These are phyloP conservation scores for Oryza coarctata DNA, from an alignment of 176 grass and related monocot genomes.

Conservation along the genomic window DNA sequence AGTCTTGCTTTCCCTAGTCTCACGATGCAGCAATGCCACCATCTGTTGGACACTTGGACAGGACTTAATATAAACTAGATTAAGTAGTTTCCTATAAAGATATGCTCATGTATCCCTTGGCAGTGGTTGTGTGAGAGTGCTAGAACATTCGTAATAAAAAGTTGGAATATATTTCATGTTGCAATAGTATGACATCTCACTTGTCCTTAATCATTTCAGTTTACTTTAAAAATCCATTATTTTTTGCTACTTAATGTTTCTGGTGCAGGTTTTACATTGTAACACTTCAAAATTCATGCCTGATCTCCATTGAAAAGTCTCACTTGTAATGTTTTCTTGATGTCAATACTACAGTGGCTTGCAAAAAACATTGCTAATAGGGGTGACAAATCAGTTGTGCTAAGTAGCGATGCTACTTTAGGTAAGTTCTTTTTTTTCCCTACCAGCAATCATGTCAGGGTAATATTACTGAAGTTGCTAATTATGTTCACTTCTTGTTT, in stretches of 20 bases:
- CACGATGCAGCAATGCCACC: background rate
- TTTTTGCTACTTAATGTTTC: slow-evolving; percentile 22
- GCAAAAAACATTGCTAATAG: slow-evolving; percentile 70
- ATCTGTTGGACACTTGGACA: slow-evolving; percentile 16
- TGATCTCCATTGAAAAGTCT: slow-evolving; percentile 2
- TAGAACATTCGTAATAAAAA: background rate
- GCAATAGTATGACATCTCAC: slow-evolving; percentile 23
- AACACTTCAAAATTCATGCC: slow-evolving; percentile 12
- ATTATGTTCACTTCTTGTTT: slow-evolving; percentile 34
- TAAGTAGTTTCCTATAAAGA: background rate
- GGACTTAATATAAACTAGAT: slow-evolving; percentile 20
- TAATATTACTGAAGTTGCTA: slow-evolving; percentile 25
- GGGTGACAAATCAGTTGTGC: slow-evolving; percentile 49
- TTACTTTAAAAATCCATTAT: slow-evolving; percentile 11
- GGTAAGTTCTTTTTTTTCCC: slow-evolving; percentile 40
- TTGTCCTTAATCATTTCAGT: background rate
- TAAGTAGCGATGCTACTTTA: slow-evolving; percentile 37
- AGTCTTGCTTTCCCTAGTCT: slow-evolving; percentile 14
- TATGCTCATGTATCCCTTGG: background rate
- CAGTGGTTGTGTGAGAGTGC: background rate
- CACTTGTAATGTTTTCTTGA: slow-evolving; percentile 22
- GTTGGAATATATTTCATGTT: background rate
- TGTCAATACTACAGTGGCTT: slow-evolving; percentile 64
- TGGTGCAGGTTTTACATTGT: slow-evolving; percentile 4
- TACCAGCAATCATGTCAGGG: background rate